Conservation (phyloP, 805 yeast species). For the Scheffersomyces amazonensis region DNA sequence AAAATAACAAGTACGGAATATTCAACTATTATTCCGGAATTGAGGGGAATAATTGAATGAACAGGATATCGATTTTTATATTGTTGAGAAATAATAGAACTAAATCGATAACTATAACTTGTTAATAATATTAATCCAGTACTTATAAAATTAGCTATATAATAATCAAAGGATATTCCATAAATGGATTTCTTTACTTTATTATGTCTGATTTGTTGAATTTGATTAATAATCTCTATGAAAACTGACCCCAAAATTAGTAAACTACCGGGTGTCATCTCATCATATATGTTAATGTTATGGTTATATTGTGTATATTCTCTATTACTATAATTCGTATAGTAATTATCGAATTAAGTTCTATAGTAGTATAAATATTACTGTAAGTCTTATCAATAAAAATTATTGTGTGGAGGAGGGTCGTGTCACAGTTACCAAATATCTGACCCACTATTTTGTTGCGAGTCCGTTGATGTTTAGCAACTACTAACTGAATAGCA, state of each 20-base stretch:
- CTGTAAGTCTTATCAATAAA: too few relatives aligned
- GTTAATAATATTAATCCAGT: conserved; percentile 5
- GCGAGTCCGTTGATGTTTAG: too few relatives aligned
- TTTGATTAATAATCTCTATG: neutral
- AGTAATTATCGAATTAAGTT: too few relatives aligned
- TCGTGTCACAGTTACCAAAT: too few relatives aligned
- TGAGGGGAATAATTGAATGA: conserved; percentile 19
- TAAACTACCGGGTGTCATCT: neutral
- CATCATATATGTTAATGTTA: too few relatives aligned
- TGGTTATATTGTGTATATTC: too few relatives aligned
- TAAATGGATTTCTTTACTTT: conserved; percentile 13
- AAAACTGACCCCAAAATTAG: neutral
- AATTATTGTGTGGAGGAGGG: too few relatives aligned
- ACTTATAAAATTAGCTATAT: conserved; percentile 5
- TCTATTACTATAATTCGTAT: too few relatives aligned
- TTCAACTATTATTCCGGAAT: conserved; percentile 11
- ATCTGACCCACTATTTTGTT: too few relatives aligned
- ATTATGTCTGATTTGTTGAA: conserved; percentile 9
- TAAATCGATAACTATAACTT: conserved; percentile 6
- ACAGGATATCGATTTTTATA: conserved; percentile 30
- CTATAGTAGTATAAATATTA: too few relatives aligned
- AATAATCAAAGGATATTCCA: conserved; percentile 17
- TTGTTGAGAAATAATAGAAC: conserved; percentile 6
- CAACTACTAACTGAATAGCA: too few relatives aligned
- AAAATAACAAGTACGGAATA: conserved; percentile 9